Base-by-base conservation (phyloP, 345 rosid species). In the Fremontodendron californicum region DNA sequence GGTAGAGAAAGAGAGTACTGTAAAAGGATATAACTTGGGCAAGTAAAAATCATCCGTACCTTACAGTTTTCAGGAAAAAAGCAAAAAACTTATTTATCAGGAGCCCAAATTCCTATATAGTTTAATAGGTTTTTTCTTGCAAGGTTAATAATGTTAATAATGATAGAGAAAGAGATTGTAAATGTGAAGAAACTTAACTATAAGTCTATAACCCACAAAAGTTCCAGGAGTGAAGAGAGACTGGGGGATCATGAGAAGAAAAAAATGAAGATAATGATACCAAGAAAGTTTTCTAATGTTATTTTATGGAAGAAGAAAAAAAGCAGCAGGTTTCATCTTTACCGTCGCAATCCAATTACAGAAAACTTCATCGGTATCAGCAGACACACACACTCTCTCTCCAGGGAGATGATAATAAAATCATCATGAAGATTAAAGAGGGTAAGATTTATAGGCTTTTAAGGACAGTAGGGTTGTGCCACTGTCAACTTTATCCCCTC, bases 311-410 rank as follows among this genome's bases (percentile, higher is more conserved):
- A n/a, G n/a, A n/a, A n/a, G n/a, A n/a, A 5, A 9, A 75, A 75
- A 63, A 63, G 79, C 46, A 65, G 66, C 60, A 78, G 80, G 49
- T 37, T 46, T 71, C 43, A 62, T 62, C 23, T 71, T 16, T 31
- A 71, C 75, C 11, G 66, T 80, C 58, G 46, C 75, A 62, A 37
- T 80, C 62, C n/a, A 27, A 74, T 39, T 67, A 77, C 82, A 66
- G 33, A 19, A 75, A 49, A 42, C 31, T 37, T 67, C 39, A 71
- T 19, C 35, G 11, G 23, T 33, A n/a, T 61, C 69, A 7, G 19
- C 66, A 67, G 21, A 7, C 19, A 3, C 48, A 1, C 33, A 0
- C 29, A 8, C 52, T 25, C 9, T 42, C 12, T 49, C 54, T 49
- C n/a, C 16, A n/a, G 7, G 52, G 29, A 37, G 46, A 71, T 25